A percentile compares a stretch with the other conserved stretches of the same genome.
Conservation (phyloP, 257 asterid genomes). For the Lithospermum erythrorhizon region DNA sequence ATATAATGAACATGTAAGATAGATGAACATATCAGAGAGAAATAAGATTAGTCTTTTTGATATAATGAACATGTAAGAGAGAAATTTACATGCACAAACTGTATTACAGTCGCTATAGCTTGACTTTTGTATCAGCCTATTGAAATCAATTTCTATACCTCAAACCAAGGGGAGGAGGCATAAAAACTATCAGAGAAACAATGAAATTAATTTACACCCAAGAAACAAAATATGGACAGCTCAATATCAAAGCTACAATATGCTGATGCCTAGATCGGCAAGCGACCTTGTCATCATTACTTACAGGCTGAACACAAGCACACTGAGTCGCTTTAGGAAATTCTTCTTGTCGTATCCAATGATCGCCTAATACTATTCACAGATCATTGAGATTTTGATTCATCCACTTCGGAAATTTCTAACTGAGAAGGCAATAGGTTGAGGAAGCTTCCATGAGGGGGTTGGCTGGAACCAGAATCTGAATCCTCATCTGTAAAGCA, state of each 20-base stretch:
- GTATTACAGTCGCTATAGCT: too few species aligned
- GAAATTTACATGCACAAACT: not conserved
- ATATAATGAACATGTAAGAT: too few species aligned
- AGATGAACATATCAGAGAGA: too few species aligned
- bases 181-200: conserved; percentile 12
- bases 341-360: too few species aligned
- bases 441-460: conserved; percentile 66
- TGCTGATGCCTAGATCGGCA: conserved; percentile 15
- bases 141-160: conserved; percentile 10
- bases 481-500: conserved; percentile 53
- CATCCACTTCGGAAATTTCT: conserved; percentile 36
- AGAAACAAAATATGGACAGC: conserved; percentile 40
- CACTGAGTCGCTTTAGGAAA: not conserved
- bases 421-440: conserved; percentile 52
- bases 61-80: not conserved
- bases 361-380: conserved; percentile 28
- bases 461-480: conserved; percentile 44
- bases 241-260: conserved; percentile 15
- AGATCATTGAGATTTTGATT: conserved; percentile 25
- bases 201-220: conserved; percentile 29
- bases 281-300: conserved; percentile 28
- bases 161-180: too few species aligned
- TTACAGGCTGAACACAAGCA: conserved; percentile 32
- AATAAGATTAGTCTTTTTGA: too few species aligned
- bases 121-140: conserved; percentile 3